These are phyloP conservation scores for Puccinia coronata DNA, from an alignment of 1,284 basidiomycete genomes.

Conservation along the genomic window DNA sequence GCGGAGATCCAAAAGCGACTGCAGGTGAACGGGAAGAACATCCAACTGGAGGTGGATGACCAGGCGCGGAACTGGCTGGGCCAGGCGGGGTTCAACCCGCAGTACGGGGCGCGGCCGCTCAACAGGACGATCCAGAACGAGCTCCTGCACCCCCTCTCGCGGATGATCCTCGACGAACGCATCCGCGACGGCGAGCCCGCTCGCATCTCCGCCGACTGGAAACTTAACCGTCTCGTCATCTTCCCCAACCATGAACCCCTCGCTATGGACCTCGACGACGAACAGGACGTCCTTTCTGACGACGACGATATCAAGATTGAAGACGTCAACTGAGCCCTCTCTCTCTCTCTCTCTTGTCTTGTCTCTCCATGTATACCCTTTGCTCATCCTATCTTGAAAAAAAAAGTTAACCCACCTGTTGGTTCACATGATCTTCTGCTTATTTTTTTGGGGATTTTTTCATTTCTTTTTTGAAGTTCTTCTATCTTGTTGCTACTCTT, in stretches of 20 bases:
- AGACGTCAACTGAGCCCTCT: conserved; percentile 69
- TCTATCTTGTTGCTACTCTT: no score
- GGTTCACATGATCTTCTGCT: no score
- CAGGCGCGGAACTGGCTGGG: conserved; percentile 79
- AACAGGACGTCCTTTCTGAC: conserved; percentile 62
- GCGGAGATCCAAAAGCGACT: conserved; percentile 71
- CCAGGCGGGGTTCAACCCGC: conserved; percentile 69
- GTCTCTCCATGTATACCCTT: background rate
- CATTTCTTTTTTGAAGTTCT: no score
- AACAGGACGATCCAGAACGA: conserved; percentile 90
- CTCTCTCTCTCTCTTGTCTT: no score
- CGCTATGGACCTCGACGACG: conserved; percentile 67
- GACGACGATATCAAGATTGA: conserved; percentile 70
- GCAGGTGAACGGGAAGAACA: conserved; percentile 70
- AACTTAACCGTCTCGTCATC: conserved; percentile 76
- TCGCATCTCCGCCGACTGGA: conserved; percentile 76
- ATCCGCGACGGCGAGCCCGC: conserved; percentile 80
- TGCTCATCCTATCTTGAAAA: no score
- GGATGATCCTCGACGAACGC: conserved; percentile 79
- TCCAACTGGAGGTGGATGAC: conserved; percentile 73
- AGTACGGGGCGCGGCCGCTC: conserved; percentile 86
- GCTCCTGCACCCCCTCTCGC: conserved; percentile 85
- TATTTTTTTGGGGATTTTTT: no score
- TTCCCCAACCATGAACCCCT: conserved; percentile 76
- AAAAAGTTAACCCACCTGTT: no score